phyloP scores from a whole-genome alignment of 78 protist genomes.

The Dictyostelium capitatum region DNA sequence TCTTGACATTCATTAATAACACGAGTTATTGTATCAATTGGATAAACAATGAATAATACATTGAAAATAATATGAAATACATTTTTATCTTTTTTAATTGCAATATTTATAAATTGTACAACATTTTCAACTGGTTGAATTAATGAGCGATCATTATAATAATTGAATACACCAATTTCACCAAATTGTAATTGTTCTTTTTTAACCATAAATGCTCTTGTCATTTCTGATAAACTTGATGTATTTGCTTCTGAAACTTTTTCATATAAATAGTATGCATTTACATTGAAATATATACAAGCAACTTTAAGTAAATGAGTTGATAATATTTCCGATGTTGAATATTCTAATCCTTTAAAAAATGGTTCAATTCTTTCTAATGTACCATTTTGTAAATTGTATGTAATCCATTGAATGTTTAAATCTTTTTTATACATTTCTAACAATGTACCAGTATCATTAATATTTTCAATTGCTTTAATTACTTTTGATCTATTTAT shows the following conservation, averaged over 20 bases:
- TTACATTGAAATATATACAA: neutral
- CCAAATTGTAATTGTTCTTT: too few relatives aligned
- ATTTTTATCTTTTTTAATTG: neutral
- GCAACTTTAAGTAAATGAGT: neutral
- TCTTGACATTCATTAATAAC: neutral
- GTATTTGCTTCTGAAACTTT: neutral
- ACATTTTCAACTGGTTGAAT: neutral
- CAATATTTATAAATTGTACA: neutral
- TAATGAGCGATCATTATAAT: neutral
- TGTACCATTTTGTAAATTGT: neutral
- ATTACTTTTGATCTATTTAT: neutral
- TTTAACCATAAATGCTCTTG: too few relatives aligned
- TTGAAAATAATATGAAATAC: neutral
- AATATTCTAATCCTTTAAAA: neutral
- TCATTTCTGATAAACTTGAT: too few relatives aligned
- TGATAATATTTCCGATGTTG: neutral
- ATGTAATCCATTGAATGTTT: neutral
- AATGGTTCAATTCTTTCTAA: neutral
- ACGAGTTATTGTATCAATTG: neutral
- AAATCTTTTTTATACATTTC: slow-evolving; percentile 1
- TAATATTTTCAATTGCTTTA: neutral
- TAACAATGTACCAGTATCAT: neutral
- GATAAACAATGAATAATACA: neutral
- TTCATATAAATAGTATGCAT: neutral
- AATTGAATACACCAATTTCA: neutral